Evolutionary conservation across 2,329 filamentous ascomycete genomes (phyloP), one percentile per base, ranked within the genome.

Genomic region (Penicillium sp.): DNA sequence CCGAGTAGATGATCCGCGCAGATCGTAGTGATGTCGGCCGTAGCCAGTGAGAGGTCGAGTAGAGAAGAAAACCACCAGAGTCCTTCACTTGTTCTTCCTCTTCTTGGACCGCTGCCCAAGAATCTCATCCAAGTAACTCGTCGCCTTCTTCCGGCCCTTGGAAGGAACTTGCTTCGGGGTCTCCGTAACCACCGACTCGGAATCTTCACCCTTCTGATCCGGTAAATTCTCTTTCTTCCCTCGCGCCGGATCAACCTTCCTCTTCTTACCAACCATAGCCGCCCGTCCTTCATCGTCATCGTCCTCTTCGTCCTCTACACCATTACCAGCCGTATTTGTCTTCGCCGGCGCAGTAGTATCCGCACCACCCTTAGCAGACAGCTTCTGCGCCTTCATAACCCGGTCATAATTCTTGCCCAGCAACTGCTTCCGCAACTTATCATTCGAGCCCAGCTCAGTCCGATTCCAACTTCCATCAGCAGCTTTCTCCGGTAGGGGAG

Each of bases 71-170:
- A 18, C 16, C 11, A 17, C 8, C 11, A 16, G 8, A 10, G 6
- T n/a, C 14, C 14, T 18, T 32, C 14, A 20, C 13, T 12, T 62
- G 54, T 66, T 67, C 48, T 67, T 70, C 53, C 71, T 72, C 61
- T 76, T 77, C 47, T 68, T 72, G 6, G 68, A 67, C 38, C 63
- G 48, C 32, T 64, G 53, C n/a, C 60, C 60, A 32, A 69, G 49
- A 11, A 79, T 55, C 46, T 78, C 72, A 54, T 79, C 76, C 15
- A 79, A 60, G 50, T 73, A 78, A 43, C 67, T 76, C 10, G 54
- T 62, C 1, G 62, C 62, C 33, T 67, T 65, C 47, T 67, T 71
- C 17, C 55, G 59, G 14, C 48, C 53, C 35, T 56, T 61, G 7
- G 48, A 31, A 15, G 41, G 37, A 29, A 42, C 38, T 32, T 37